Base-by-base conservation (phyloP, 768 basidiomycete genomes). In the Termitomyces bulborhizus region DNA sequence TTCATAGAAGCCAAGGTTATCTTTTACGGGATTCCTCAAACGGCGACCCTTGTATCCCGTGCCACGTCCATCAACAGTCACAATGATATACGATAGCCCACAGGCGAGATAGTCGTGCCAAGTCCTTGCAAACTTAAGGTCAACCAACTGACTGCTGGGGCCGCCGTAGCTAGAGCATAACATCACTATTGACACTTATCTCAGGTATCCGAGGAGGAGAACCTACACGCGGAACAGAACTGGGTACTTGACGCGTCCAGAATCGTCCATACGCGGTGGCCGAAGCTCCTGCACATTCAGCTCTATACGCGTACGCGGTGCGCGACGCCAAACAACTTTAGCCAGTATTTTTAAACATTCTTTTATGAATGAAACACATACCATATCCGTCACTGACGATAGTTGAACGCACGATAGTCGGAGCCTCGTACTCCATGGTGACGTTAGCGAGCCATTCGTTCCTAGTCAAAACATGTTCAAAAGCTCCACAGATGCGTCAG, bases 191-290 rank as follows among this genome's bases (percentile, higher is more conserved):
- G 56, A 57, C 49, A 24, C 13, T 39, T 21, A 39, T 43, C 21
- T 21, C 26, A 34, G 6, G 42, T 46, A 41, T 53, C 46, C 45
- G 51, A 50, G 44, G 42, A 57, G 15, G 21, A 21, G 21, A 21
- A 70, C 77, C 63, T 67, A 95, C 83, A 96, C 90, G 43, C 81
- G 76, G 76, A 98, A 93, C 29, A 99, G 74, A 21, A 98, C 93
- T 1, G 97, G 91, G 65, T 99, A 98, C 68, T 96, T 94, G 8
- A 88, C 92, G 43, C 90, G 84, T n/a, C 97, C 97, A 21, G 92
- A 88, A 63, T 90, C 86, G 62, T 99, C 97, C 85, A 98, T 90
- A 56, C 81, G 78, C 4, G 93, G 93, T 16, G 97, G 97, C 15
- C 92, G 83, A 61, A 96, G 81, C 72, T 98, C 95, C 64, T 89